Conservation (phyloP, 148 eudicot species). For the Pharnaceum exiguum region DNA sequence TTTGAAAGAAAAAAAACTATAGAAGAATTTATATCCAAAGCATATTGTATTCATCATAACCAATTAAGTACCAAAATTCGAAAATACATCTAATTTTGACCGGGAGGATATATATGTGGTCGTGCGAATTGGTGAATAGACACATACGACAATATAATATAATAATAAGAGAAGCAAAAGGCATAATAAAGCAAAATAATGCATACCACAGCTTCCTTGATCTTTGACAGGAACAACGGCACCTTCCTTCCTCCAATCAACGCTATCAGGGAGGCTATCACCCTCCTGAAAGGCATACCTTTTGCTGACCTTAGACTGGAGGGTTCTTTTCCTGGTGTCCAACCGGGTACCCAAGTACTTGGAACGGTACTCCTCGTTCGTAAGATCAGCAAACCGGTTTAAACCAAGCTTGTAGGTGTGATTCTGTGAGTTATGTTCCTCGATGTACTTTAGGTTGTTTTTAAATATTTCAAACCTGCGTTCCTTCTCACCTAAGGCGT, state of each 20-base stretch:
- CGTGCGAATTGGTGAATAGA: background rate
- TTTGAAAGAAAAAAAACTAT: too few relatives aligned
- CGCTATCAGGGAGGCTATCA: slow-evolving; percentile 51
- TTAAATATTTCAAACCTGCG: slow-evolving; percentile 56
- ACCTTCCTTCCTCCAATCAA: slow-evolving; percentile 75
- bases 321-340: slow-evolving; percentile 12
- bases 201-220: slow-evolving; percentile 82
- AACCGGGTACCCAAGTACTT: slow-evolving; percentile 44
- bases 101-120: background rate
- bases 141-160: too few relatives aligned
- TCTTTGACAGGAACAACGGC: slow-evolving; percentile 74
- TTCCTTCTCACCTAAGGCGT: slow-evolving; percentile 61
- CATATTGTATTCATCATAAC: too few relatives aligned
- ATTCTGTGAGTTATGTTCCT: slow-evolving; percentile 56
- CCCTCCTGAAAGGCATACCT: slow-evolving; percentile 52
- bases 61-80: too few relatives aligned
- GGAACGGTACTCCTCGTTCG: slow-evolving; percentile 73
- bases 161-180: background rate
- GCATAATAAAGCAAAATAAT: background rate
- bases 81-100: too few relatives aligned
- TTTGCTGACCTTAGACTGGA: slow-evolving; percentile 31
- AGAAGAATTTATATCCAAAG: too few relatives aligned
- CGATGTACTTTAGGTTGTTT: slow-evolving; percentile 52
- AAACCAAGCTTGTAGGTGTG: slow-evolving; percentile 48
- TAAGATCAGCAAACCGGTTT: slow-evolving; percentile 76